Evolutionary conservation across 441 rosid genomes (phyloP), one percentile per base, ranked within the genome.

Genomic region (Erodium trifolium): DNA sequence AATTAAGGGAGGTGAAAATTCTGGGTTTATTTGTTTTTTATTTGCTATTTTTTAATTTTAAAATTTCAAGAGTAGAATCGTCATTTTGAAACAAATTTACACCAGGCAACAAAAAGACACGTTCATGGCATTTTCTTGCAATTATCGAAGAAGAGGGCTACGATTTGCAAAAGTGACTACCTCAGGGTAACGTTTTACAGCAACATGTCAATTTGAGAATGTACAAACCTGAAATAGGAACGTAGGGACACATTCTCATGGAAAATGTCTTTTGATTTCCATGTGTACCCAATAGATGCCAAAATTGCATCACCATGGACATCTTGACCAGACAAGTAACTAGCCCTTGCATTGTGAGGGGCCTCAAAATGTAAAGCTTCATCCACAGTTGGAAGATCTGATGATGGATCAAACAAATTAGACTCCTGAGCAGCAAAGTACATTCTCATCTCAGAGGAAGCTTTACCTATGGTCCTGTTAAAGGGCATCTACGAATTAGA

Each of bases 281-380:
- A 84, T 35, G 81, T 76, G 83, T 88, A 92, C 51, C 98, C 97
- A 82, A 92, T 69, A 41, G 96, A 90, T 67, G 98, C 93, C 90
- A 92, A 79, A 75, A 94, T 79, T 76, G 99, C 91, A 84, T 88
- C 87, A 37, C 96, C 91, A 72, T 77, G 78, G 73, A 92, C 75
- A 70, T 75, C 82, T 82, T 94, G 96, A 72, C 91, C 85, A 75
- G 81, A 88, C 39, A 90, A 66, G 82, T 82, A 83, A 81, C 89
- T 94, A 75, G 96, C 98, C 81, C 89, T 84, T 78, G 74, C 84
- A 85, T 94, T 94, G 45, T 82, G 60, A 71, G 78, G 70, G 67
- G 77, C 86, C 82, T 75, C 81, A 49, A 51, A 18, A 39, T 66
- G 77, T 66, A 70, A 63, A 47, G 31, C 67, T 53, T 79, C 83